phyloP scores from a whole-genome alignment of 2,329 filamentous ascomycete species.

The Microsporum audouinii region DNA sequence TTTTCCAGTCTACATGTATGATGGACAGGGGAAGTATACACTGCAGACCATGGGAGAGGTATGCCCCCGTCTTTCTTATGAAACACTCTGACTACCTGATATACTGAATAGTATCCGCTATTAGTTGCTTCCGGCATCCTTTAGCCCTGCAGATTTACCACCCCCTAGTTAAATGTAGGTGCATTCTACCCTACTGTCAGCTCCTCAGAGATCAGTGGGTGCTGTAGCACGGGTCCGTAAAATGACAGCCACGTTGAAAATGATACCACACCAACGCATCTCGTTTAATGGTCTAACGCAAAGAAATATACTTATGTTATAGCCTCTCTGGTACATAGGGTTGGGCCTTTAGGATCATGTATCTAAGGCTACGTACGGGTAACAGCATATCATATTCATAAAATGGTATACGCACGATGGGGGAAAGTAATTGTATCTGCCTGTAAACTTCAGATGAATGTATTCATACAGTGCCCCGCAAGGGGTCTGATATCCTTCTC shows the following conservation, averaged over 20 bases:
- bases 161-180: not conserved
- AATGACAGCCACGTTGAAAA: not conserved
- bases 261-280: too few relatives aligned
- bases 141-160: constrained; percentile 51
- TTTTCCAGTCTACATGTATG: constrained; percentile 84
- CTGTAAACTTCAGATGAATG: not conserved
- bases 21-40: constrained; percentile 57
- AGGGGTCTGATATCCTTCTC: not conserved
- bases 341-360: too few relatives aligned
- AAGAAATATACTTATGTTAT: not conserved
- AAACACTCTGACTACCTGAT: constrained; percentile 4
- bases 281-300: not conserved
- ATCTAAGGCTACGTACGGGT: too few relatives aligned
- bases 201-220: too few relatives aligned
- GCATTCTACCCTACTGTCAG: not conserved
- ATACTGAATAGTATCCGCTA: not conserved
- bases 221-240: too few relatives aligned
- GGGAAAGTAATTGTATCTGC: not conserved
- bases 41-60: constrained; percentile 32
- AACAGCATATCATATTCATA: too few relatives aligned
- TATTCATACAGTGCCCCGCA: not conserved
- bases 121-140: constrained; percentile 56
- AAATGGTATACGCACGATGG: too few relatives aligned
- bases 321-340: too few relatives aligned
- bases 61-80: constrained; percentile 9